These are phyloP conservation scores for Saccharomycopsis guyanensis DNA, from an alignment of 805 yeast species.

Conservation along the genomic window DNA sequence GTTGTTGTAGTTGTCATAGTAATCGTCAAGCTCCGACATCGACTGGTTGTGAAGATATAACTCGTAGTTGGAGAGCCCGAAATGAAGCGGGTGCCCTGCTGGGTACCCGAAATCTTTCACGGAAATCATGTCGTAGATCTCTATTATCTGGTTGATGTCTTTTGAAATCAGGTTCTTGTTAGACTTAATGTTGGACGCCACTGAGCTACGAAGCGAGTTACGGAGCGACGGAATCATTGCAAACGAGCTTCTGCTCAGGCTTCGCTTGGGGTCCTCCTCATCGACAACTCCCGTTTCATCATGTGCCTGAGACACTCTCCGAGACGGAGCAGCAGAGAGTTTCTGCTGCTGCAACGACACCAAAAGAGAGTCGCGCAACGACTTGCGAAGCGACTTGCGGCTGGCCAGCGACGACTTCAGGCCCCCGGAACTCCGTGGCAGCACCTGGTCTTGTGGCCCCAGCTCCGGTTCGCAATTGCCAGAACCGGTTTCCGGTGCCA, in stretches of 20 bases:
- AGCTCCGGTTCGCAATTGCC: no score
- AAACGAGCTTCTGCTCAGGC: conserved; percentile 1
- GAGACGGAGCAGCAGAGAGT: conserved; percentile 6
- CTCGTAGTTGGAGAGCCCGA: conserved; percentile 40
- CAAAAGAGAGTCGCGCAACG: conserved; percentile 15
- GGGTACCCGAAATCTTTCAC: conserved; percentile 82
- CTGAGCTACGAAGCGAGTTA: conserved; percentile 16
- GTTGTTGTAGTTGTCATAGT: background rate
- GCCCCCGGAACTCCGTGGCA: background rate
- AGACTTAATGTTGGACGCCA: conserved; percentile 19
- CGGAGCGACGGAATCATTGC: conserved; percentile 18
- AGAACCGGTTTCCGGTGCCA: no score
- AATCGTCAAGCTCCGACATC: conserved; percentile 13
- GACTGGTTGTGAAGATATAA: conserved; percentile 19
- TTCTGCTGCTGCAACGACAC: conserved; percentile 12
- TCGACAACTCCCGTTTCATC: background rate
- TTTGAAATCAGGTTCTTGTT: conserved; percentile 18
- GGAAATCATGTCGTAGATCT: conserved; percentile 33
- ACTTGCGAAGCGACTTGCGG: conserved; percentile 9
- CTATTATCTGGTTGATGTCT: conserved; percentile 18
- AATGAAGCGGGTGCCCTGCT: conserved; percentile 58
- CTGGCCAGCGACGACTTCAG: background rate
- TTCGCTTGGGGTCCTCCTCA: background rate
- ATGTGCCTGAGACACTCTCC: background rate
- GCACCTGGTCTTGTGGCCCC: no score